Percentiles rank a stretch among this genome's conserved stretches.
These are phyloP conservation scores for Saccharomycopsis olivae DNA, from an alignment of 805 yeast genomes.

Conservation along the genomic window DNA sequence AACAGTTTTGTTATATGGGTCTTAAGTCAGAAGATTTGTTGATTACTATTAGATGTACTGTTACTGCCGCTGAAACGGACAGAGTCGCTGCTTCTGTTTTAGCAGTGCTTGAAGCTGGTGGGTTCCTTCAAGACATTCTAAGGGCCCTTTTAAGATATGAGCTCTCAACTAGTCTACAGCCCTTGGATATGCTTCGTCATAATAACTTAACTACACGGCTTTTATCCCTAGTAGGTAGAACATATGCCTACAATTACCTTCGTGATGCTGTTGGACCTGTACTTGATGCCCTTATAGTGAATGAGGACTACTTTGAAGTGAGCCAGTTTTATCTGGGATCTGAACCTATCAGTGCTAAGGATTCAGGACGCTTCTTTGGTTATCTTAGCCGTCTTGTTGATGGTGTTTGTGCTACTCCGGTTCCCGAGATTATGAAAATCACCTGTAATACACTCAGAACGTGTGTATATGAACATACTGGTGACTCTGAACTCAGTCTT, in stretches of 20 bases:
- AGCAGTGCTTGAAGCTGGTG: slow-evolving; percentile 5
- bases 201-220: slow-evolving; percentile 63
- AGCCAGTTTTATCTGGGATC: slow-evolving; percentile 32
- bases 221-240: slow-evolving; percentile 57
- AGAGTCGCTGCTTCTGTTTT: slow-evolving; percentile 9
- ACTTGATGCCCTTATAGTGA: slow-evolving; percentile 38
- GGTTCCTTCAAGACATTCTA: neutral
- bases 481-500: slow-evolving; percentile 20
- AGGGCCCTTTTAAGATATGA: slow-evolving; percentile 9
- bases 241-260: slow-evolving; percentile 55
- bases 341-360: slow-evolving; percentile 27
- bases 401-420: slow-evolving; percentile 39
- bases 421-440: slow-evolving; percentile 65
- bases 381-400: slow-evolving; percentile 49
- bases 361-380: slow-evolving; percentile 39
- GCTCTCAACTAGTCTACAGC: slow-evolving; percentile 23
- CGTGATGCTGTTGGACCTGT: slow-evolving; percentile 42
- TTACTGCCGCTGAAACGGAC: slow-evolving; percentile 8
- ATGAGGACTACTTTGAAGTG: slow-evolving; percentile 47
- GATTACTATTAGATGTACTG: slow-evolving; percentile 26
- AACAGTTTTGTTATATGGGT: slow-evolving; percentile 3
- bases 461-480: slow-evolving; percentile 26
- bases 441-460: slow-evolving; percentile 66
- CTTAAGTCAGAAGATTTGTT: slow-evolving; percentile 28
- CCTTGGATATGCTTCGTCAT: slow-evolving; percentile 55